Percentiles rank a stretch among this genome's conserved stretches.
phyloP scores from a whole-genome alignment of 768 basidiomycete genomes.

The Rhizopogon salebrosus region DNA sequence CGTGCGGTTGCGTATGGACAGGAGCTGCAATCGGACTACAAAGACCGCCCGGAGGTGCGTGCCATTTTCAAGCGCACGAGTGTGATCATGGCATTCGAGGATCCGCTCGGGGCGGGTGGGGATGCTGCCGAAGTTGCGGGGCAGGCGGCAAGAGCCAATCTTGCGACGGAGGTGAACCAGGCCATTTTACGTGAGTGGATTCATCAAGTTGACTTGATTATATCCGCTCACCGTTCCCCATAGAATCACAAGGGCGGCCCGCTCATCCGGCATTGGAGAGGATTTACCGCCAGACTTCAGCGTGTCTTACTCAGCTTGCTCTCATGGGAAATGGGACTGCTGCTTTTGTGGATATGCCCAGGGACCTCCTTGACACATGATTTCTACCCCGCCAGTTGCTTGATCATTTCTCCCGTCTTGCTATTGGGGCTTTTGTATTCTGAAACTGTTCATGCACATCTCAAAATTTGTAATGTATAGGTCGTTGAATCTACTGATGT shows the following conservation, averaged over 20 bases:
- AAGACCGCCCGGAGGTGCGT: conserved; percentile 57
- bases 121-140: conserved; percentile 65
- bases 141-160: conserved; percentile 53
- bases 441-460: neutral
- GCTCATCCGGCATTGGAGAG: conserved; percentile 68
- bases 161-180: conserved; percentile 76
- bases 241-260: conserved; percentile 78
- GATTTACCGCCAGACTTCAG: conserved; percentile 70
- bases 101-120: conserved; percentile 64
- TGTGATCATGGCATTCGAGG: conserved; percentile 74
- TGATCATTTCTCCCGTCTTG: neutral
- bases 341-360: conserved; percentile 75
- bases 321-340: conserved; percentile 69
- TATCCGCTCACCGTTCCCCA: conserved; percentile 3
- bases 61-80: conserved; percentile 70
- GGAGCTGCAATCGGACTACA: conserved; percentile 62
- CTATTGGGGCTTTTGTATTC: neutral
- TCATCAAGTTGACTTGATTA: neutral
- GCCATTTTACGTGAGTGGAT: conserved; percentile 68
- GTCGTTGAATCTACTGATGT: neutral
- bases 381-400: neutral
- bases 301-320: conserved; percentile 67
- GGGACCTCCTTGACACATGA: conserved; percentile 60
- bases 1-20: conserved; percentile 73
- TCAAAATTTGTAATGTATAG: neutral